Percentiles rank a stretch among this genome's conserved stretches.
phyloP scores from a whole-genome alignment of 352 stramenopile species.

The Globisporangium heterothallicum region DNA sequence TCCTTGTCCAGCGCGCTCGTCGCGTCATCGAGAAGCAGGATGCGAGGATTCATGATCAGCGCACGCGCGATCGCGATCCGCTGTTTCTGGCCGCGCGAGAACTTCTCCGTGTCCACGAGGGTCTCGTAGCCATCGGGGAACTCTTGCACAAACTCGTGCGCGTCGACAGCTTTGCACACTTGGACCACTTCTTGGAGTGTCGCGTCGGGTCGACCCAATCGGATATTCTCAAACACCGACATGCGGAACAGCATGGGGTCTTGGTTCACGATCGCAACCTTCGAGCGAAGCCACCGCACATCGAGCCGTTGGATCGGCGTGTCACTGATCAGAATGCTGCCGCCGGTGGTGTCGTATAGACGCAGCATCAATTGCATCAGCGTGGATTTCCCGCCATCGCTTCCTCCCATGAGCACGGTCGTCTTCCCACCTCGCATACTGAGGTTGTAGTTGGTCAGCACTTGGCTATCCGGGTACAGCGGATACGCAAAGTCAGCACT shows the following conservation, averaged over 20 bases:
- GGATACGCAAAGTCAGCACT: conserved; percentile 3
- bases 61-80: conserved; percentile 73
- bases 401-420: conserved; percentile 4
- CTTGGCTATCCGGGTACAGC: not conserved
- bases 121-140: conserved; percentile 7
- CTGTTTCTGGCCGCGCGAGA: conserved; percentile 76
- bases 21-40: conserved; percentile 84
- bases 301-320: not conserved
- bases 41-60: conserved; percentile 55
- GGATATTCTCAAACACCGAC: conserved; percentile 10
- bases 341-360: conserved; percentile 3
- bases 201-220: conserved; percentile 1
- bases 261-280: conserved; percentile 5
- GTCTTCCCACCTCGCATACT: not conserved
- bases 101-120: conserved; percentile 36
- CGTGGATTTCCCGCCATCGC: conserved; percentile 4
- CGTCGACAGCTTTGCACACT: conserved; percentile 2
- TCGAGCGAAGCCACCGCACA: conserved; percentile 1
- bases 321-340: not conserved
- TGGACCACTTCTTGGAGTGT: conserved; percentile 12
- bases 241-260: conserved; percentile 7
- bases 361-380: conserved; percentile 4
- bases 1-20: conserved; percentile 52
- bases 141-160: not conserved
- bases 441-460: conserved; percentile 1